A percentile compares a stretch with the other conserved stretches of the same genome.
Conservation (phyloP, 164 flowering plant genomes). For the Tetracentron sinense region DNA sequence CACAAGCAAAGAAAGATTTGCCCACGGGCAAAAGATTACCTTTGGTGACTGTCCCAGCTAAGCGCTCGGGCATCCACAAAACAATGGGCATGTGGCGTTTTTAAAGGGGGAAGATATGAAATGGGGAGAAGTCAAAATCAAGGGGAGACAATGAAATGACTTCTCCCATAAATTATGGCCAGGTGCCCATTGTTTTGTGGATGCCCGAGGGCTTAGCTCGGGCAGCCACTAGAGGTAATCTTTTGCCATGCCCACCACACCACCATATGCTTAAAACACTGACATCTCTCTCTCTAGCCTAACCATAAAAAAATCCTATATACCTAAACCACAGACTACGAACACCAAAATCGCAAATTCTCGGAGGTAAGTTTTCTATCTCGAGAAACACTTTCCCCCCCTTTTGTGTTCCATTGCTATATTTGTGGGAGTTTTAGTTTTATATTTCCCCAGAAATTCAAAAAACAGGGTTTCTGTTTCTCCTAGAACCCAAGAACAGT, state of each 20-base stretch:
- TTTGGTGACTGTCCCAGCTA: no score
- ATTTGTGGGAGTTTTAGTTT: neutral
- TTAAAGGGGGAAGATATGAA: no score
- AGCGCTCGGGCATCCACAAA: no score
- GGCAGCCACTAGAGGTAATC: no score
- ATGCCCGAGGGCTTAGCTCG: no score
- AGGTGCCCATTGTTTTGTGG: no score
- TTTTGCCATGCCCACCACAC: constrained; percentile 7
- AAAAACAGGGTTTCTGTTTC: constrained; percentile 7
- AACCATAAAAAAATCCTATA: neutral
- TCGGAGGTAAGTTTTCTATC: constrained; percentile 7
- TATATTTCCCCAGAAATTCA: neutral
- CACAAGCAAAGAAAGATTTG: no score
- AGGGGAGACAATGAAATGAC: no score
- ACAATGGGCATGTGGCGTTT: no score
- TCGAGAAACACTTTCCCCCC: neutral
- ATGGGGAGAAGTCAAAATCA: no score
- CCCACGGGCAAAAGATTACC: no score
- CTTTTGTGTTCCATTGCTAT: neutral
- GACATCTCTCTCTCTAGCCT: neutral
- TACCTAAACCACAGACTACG: neutral
- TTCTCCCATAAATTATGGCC: no score
- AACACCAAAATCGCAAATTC: neutral
- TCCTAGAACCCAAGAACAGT: neutral
- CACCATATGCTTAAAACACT: neutral